phyloP scores from a whole-genome alignment of 768 basidiomycete genomes.

The Termitomyces sp. region DNA sequence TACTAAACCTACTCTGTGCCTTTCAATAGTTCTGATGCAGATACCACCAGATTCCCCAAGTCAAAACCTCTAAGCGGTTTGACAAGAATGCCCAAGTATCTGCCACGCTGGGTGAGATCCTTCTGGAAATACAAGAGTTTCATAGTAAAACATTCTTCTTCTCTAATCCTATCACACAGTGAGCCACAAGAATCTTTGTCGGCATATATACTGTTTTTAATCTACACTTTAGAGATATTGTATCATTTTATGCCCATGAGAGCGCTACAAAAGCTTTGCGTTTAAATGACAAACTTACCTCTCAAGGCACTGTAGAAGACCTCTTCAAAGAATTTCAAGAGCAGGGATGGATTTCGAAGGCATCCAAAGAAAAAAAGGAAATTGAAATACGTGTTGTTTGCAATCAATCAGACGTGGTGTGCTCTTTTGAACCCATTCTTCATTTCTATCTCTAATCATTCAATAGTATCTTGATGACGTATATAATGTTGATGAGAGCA shows the following conservation, averaged over 20 bases:
- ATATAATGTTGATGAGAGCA: neutral
- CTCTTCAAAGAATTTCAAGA: neutral
- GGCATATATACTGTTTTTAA: neutral
- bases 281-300: neutral
- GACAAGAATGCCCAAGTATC: neutral
- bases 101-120: neutral
- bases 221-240: neutral
- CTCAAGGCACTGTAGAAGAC: neutral
- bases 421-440: neutral
- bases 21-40: neutral
- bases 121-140: neutral
- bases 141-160: neutral
- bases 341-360: neutral
- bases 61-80: neutral
- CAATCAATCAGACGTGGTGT: neutral
- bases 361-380: neutral
- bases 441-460: neutral
- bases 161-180: neutral
- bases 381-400: neutral
- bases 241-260: neutral
- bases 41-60: neutral
- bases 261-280: neutral
- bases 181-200: too few species aligned
- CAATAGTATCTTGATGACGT: neutral
- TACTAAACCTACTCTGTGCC: too few species aligned